Evolutionary conservation across 805 yeast genomes (phyloP).

Genomic region (Kodamaea kakaduensis): DNA sequence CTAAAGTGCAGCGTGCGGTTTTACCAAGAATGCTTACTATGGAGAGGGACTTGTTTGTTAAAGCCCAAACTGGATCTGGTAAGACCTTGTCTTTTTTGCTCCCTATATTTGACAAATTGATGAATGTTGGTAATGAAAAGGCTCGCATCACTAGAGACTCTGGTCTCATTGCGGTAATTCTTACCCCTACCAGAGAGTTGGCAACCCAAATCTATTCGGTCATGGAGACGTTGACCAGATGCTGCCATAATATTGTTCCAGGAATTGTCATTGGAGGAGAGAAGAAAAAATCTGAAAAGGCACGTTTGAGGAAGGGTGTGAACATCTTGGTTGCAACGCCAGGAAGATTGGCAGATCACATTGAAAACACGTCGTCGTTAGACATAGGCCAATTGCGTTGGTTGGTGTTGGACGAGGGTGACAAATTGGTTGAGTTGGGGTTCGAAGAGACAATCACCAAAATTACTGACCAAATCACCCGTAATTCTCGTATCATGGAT

Average conservation of each 20-base stretch:
- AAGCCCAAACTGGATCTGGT: slow-evolving; percentile 98
- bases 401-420: slow-evolving; percentile 96
- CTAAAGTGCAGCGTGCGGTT: slow-evolving; percentile 80
- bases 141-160: slow-evolving; percentile 52
- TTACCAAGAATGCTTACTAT: slow-evolving; percentile 53
- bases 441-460: slow-evolving; percentile 88
- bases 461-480: slow-evolving; percentile 59
- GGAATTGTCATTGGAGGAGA: slow-evolving; percentile 98
- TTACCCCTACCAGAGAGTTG: slow-evolving; percentile 93
- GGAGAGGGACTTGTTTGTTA: slow-evolving; percentile 72
- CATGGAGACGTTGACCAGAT: slow-evolving; percentile 63
- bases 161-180: slow-evolving; percentile 84
- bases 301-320: slow-evolving; percentile 91
- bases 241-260: slow-evolving; percentile 88
- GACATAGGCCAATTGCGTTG: slow-evolving; percentile 73
- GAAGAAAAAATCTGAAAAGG: slow-evolving; percentile 94
- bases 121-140: slow-evolving; percentile 46
- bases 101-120: slow-evolving; percentile 74
- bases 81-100: slow-evolving; percentile 84
- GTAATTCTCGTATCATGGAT: slow-evolving; percentile 36
- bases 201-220: slow-evolving; percentile 87
- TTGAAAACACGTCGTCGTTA: slow-evolving; percentile 79
- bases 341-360: slow-evolving; percentile 91
- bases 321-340: slow-evolving; percentile 97
- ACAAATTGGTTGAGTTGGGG: slow-evolving; percentile 90